Conservation (phyloP, 768 basidiomycete species). For the Amanita thiersii region DNA sequence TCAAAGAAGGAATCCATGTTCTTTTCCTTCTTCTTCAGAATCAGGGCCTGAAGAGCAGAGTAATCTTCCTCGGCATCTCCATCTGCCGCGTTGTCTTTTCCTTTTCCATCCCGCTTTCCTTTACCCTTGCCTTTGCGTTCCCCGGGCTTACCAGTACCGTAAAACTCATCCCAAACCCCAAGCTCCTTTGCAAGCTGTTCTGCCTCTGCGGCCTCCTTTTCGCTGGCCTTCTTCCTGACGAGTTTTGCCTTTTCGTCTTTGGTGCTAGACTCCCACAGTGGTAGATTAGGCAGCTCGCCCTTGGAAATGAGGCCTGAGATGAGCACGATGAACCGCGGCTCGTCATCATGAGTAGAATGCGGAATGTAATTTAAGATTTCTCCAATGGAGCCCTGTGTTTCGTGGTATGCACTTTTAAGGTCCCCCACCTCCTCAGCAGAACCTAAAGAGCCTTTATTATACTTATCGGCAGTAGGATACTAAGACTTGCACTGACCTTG, state of each 20-base stretch:
- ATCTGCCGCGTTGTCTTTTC: slow-evolving; percentile 26
- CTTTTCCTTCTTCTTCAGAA: slow-evolving; percentile 63
- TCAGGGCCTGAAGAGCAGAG: slow-evolving; percentile 72
- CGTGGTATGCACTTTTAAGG: slow-evolving; percentile 63
- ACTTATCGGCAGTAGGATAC: neutral
- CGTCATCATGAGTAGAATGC: slow-evolving; percentile 79
- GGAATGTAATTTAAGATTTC: slow-evolving; percentile 83
- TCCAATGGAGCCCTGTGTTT: slow-evolving; percentile 66
- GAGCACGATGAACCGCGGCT: slow-evolving; percentile 67
- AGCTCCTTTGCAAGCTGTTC: slow-evolving; percentile 78
- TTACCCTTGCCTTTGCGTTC: slow-evolving; percentile 49
- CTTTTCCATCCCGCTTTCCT: slow-evolving; percentile 38
- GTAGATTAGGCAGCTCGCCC: slow-evolving; percentile 45
- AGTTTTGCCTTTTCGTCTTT: slow-evolving; percentile 77
- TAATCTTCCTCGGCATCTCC: slow-evolving; percentile 51
- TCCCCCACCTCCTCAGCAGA: slow-evolving; percentile 82
- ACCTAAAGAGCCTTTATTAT: slow-evolving; percentile 32
- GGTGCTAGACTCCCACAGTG: slow-evolving; percentile 60
- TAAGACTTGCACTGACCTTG: slow-evolving; percentile 69
- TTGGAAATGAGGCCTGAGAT: slow-evolving; percentile 62
- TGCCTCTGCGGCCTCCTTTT: slow-evolving; percentile 79
- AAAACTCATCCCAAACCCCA: slow-evolving; percentile 93
- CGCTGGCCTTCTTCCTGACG: slow-evolving; percentile 62
- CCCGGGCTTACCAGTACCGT: slow-evolving; percentile 65
- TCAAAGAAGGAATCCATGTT: slow-evolving; percentile 71